Base-by-base conservation (phyloP, 202 grass and related monocot genomes). In the Brachypodium distachyon region DNA sequence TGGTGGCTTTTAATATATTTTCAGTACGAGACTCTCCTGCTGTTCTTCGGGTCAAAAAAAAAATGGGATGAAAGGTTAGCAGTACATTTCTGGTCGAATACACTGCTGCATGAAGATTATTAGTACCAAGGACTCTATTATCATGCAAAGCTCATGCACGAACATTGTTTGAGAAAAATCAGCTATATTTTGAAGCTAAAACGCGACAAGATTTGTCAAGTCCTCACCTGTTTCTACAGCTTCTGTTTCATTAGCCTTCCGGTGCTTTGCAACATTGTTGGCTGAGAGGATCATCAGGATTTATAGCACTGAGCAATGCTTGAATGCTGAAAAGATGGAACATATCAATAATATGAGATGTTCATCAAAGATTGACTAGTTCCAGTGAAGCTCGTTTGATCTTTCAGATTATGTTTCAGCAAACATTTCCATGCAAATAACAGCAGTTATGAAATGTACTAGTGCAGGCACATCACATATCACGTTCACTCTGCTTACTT, bases 211-310 rank as follows among this genome's bases (percentile, higher is more conserved):
- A 64, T 27, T 64, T 11, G 10, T 46, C 28, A 47, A 13, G 28
- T 14, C 18, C 36, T 78, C 67, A 93, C 90, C 88, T 91, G 90
- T 97, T 89, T 97, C 94, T 12, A 97, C 88, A 77, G 94, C 88
- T 83, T 93, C 94, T n/a, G 72, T 48, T 82, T 97, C 94, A 18
- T 97, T 91, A 59, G 90, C 38, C 72, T 97, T 97, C 94, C 94
- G 93, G 72, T 91, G 94, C 50, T 93, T 97, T 40, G 94, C 94
- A 33, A 91, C 89, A 77, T 97, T 97, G 78, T 97, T 86, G 27
- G 94, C 90, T n/a, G 9, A 97, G 90, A 0, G 94, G 94, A 43
- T 97, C 91, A 38, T 97, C 88, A 0, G 94, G 94, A 65, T 97
- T 97, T 67, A 91, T 88, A 77, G 94, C 90, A 47, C 90, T 93